These are phyloP conservation scores for Blepharisma japonicum DNA, from an alignment of 73 alveolate genomes.

Conservation along the genomic window DNA sequence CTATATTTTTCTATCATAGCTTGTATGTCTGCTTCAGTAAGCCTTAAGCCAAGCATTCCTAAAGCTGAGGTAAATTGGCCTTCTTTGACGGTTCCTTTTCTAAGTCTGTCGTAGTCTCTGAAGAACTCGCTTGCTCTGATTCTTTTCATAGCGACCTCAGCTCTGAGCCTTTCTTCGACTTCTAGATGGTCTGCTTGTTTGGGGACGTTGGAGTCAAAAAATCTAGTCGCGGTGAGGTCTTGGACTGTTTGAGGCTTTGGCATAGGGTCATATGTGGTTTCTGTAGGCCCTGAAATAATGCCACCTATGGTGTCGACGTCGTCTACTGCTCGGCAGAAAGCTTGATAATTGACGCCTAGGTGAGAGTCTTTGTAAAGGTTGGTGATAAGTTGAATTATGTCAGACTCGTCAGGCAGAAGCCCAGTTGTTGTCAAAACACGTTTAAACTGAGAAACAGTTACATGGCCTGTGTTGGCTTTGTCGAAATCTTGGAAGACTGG, in stretches of 20 bases:
- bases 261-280: conserved; percentile 40
- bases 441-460: conserved; percentile 73
- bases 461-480: conserved; percentile 75
- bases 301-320: conserved; percentile 78
- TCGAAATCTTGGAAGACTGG: conserved; percentile 81
- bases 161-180: conserved; percentile 79
- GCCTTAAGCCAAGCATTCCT: conserved; percentile 67
- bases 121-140: conserved; percentile 85
- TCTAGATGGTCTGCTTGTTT: conserved; percentile 46
- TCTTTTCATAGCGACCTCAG: conserved; percentile 79
- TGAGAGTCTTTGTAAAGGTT: conserved; percentile 71
- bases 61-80: conserved; percentile 72
- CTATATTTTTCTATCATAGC: conserved; percentile 59
- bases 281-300: conserved; percentile 42
- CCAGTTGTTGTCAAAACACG: conserved; percentile 75
- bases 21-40: conserved; percentile 79
- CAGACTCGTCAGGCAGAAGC: conserved; percentile 64
- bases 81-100: conserved; percentile 79
- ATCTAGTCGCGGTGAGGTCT: conserved; percentile 46
- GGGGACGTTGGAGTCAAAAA: conserved; percentile 40
- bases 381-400: conserved; percentile 58
- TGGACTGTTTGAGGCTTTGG: conserved; percentile 41
- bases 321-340: conserved; percentile 84
- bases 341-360: conserved; percentile 73
- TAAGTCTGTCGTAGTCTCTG: conserved; percentile 83